phyloP scores from a whole-genome alignment of 1,139 yeast genomes.

The Candida sp. region DNA sequence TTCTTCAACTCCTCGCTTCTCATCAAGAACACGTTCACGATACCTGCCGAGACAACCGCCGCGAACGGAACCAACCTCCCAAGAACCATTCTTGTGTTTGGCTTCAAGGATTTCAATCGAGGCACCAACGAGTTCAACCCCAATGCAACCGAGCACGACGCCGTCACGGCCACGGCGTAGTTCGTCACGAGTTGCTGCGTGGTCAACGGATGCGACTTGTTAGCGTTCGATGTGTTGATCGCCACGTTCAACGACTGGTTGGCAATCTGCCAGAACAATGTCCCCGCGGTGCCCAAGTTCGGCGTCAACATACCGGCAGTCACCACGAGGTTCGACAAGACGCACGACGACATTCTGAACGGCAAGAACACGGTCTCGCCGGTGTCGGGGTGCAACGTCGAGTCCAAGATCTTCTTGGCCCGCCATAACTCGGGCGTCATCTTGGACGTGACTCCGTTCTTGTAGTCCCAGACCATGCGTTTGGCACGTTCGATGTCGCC shows the following conservation, averaged over 20 bases:
- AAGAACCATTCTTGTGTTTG: slow-evolving; percentile 70
- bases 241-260: slow-evolving; percentile 97
- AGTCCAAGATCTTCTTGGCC: slow-evolving; percentile 85
- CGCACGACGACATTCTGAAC: slow-evolving; percentile 97
- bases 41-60: slow-evolving; percentile 96
- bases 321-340: slow-evolving; percentile 88
- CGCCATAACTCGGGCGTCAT: slow-evolving; percentile 90
- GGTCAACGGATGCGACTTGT: slow-evolving; percentile 90
- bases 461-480: slow-evolving; percentile 68
- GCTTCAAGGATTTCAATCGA: slow-evolving; percentile 65
- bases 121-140: slow-evolving; percentile 93
- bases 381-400: slow-evolving; percentile 93
- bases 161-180: slow-evolving; percentile 88
- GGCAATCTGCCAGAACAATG: slow-evolving; percentile 96
- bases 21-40: slow-evolving; percentile 94
- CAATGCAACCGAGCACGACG: slow-evolving; percentile 94
- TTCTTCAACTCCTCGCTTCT: slow-evolving; percentile 91
- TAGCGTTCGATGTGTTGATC: slow-evolving; percentile 94
- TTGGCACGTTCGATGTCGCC: slow-evolving; percentile 69
- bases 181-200: slow-evolving; percentile 76
- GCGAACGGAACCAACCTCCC: slow-evolving; percentile 96
- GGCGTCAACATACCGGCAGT: slow-evolving; percentile 99
- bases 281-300: slow-evolving; percentile 85
- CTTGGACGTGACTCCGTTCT: slow-evolving; percentile 61
- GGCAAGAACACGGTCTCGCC: slow-evolving; percentile 93